These are phyloP conservation scores for Lagenaria siceraria DNA, from an alignment of 306 rosid species.

Conservation along the genomic window DNA sequence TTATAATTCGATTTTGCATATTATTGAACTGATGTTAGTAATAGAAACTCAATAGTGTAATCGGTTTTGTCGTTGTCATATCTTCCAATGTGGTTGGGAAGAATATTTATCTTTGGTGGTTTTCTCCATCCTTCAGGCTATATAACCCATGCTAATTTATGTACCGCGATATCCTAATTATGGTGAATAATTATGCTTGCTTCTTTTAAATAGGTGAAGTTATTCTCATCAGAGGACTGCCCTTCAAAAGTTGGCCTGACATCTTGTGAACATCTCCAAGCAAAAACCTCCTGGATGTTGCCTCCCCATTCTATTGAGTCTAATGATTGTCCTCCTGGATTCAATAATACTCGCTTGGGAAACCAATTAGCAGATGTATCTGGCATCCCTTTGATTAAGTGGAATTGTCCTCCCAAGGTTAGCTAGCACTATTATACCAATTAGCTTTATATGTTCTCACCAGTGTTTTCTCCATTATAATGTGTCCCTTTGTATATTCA, in stretches of 20 bases:
- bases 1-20: neutral
- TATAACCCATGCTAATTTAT: neutral
- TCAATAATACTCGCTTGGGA: constrained; percentile 20
- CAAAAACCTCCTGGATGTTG: constrained; percentile 20
- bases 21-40: neutral
- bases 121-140: neutral
- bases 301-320: constrained; percentile 18
- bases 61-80: neutral
- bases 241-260: constrained; percentile 37
- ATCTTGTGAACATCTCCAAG: constrained; percentile 29
- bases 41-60: neutral
- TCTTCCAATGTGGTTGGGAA: neutral
- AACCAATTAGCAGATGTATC: constrained; percentile 17
- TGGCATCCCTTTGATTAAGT: constrained; percentile 23
- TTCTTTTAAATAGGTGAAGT: constrained; percentile 30
- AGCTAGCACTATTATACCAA: neutral
- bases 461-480: neutral
- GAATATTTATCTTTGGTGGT: neutral
- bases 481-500: neutral
- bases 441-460: neutral
- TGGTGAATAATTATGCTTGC: neutral
- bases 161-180: neutral
- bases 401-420: constrained; percentile 65
- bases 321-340: constrained; percentile 50
- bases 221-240: constrained; percentile 38